These are phyloP conservation scores for Fusarium agapanthi DNA, from an alignment of 2,329 filamentous ascomycete genomes.

Conservation along the genomic window DNA sequence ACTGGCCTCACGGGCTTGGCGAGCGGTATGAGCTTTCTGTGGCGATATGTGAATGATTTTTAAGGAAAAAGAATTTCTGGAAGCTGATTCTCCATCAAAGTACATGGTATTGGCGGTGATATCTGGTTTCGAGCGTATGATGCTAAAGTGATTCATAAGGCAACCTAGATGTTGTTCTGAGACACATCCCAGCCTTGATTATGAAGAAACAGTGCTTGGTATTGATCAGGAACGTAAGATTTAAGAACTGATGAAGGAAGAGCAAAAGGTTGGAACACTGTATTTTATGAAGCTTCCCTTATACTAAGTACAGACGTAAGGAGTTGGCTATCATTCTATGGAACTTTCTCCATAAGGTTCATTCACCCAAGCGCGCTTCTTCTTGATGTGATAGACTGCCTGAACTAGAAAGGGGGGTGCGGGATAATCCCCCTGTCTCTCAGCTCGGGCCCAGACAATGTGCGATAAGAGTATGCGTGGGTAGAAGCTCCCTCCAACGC, in stretches of 20 bases:
- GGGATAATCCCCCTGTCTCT: not conserved
- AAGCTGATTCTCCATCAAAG: not conserved
- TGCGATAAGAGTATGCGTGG: not conserved
- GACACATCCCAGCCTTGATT: not conserved
- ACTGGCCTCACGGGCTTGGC: slow-evolving; percentile 51
- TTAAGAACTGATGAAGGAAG: not conserved
- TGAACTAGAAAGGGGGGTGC: not conserved
- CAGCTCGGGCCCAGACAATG: not conserved
- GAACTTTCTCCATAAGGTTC: not conserved
- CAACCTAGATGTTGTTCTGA: not conserved
- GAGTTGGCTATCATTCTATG: not conserved
- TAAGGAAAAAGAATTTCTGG: not conserved
- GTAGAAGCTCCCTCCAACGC: not conserved
- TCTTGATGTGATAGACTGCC: not conserved
- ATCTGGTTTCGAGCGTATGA: no score
- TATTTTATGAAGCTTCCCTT: not conserved
- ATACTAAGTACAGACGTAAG: not conserved
- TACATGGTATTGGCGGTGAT: not conserved
- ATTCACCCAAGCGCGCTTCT: not conserved
- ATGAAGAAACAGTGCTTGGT: not conserved
- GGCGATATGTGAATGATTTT: slow-evolving; percentile 22
- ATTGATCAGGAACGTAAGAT: not conserved
- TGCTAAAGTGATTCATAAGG: not conserved
- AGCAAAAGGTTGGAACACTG: not conserved
- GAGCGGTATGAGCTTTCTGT: slow-evolving; percentile 29